Conservation (phyloP, 768 basidiomycete genomes). For the Psilocybe cubensis region DNA sequence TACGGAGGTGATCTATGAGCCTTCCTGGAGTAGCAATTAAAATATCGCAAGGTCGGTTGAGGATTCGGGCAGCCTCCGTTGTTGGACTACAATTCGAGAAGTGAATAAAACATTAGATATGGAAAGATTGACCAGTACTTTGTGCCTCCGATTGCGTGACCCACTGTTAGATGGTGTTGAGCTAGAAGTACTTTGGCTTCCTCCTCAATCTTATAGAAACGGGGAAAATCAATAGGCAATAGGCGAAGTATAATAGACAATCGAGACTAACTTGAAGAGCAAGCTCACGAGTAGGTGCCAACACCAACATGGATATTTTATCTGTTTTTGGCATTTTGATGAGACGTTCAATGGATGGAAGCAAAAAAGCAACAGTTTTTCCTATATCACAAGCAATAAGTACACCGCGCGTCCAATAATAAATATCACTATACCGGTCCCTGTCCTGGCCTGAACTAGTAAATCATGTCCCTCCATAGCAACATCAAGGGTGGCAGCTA, state of each 20-base stretch:
- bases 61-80: slow-evolving; percentile 24
- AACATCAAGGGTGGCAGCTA: slow-evolving; percentile 41
- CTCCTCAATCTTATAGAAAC: slow-evolving; percentile 62
- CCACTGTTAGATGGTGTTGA: slow-evolving; percentile 45
- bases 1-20: slow-evolving; percentile 67
- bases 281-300: slow-evolving; percentile 77
- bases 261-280: slow-evolving; percentile 64
- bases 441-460: slow-evolving; percentile 59
- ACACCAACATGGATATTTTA: slow-evolving; percentile 59
- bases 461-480: slow-evolving; percentile 48
- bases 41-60: slow-evolving; percentile 45
- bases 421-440: slow-evolving; percentile 52
- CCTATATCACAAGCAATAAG: slow-evolving; percentile 31
- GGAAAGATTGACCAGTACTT: slow-evolving; percentile 33
- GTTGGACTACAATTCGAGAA: slow-evolving; percentile 16
- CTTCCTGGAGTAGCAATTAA: slow-evolving; percentile 79
- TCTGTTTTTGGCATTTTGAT: slow-evolving; percentile 38
- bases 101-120: neutral
- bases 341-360: slow-evolving; percentile 75
- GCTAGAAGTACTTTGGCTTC: slow-evolving; percentile 54
- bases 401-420: neutral
- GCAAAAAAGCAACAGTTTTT: slow-evolving; percentile 75
- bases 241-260: slow-evolving; percentile 37
- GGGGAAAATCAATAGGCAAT: slow-evolving; percentile 28
- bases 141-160: slow-evolving; percentile 59